Evolutionary conservation across 2,329 filamentous ascomycete genomes (phyloP), one percentile per base, ranked within the genome.

Genomic region (Diaporthe amygdali): DNA sequence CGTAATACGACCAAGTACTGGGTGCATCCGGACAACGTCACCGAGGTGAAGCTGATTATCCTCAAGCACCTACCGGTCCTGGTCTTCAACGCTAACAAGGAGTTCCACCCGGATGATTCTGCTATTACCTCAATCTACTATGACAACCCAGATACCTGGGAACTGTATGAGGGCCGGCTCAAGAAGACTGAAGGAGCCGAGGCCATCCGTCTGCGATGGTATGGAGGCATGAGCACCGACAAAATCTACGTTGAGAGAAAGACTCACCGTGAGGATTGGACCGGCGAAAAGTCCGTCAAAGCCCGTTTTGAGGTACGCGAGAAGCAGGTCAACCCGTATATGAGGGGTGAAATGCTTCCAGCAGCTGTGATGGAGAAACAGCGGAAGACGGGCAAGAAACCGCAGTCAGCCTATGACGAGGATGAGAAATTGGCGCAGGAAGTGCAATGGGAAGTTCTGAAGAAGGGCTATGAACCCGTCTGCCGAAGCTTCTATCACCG

Each of bases 91-190:
- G 89, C 96, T 17, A 97, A 92, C 85, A 99, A 99, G 82, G 96
- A 98, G 77, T 99, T 98, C 75, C 94, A 97, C 74, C 88, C 89
- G 69, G 91, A 94, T 75, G 96, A 99, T 80, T 92, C 94, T 6
- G 96, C 96, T 74, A 99, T 99, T 78, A 97, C 96, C 0, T 99
- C 96, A 59, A 98, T 99, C 76, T 99, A 99, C 86, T 99, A 94
- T 81, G 96, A 99, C 81, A 99, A 98, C 80, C 91, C 95, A 0
- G 91, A 97, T 5, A 97, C 89, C 30, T 99, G 95, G 93, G 95
- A 98, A 74, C 85, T 99, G 66, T 99, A 99, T 81, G 90, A 94
- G 80, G 96, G 96, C 17, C 94, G 96, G 64, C 84, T 99, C 77
- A 97, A 98, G 86, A 99, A 99, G 88, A 97, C 95, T 0, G 96